A percentile compares a stretch with the other conserved stretches of the same genome.
Evolutionary conservation across 1,284 basidiomycete genomes (phyloP).

Genomic region (Papiliotrema fonsecae): DNA sequence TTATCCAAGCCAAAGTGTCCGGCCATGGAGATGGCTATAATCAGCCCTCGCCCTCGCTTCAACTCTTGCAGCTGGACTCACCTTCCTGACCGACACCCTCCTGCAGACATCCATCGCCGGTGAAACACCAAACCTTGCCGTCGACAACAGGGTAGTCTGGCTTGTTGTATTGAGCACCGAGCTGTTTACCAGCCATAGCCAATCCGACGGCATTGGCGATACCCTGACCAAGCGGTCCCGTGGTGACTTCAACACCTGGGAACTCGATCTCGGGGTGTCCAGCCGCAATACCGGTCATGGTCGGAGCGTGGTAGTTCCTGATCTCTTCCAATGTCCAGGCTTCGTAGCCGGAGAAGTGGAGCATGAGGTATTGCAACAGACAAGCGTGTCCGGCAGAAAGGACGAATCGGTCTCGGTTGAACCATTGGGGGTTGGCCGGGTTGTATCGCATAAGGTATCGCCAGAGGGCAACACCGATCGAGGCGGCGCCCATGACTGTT

Average conservation of each 20-base stretch:
- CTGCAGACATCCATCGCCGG: constrained; percentile 47
- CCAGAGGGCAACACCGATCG: constrained; percentile 38
- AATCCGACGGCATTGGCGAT: constrained; percentile 43
- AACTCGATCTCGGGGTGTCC: constrained; percentile 44
- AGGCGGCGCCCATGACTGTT: constrained; percentile 48
- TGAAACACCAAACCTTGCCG: constrained; percentile 44
- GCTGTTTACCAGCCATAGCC: constrained; percentile 40
- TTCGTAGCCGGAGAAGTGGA: constrained; percentile 43
- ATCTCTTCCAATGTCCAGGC: constrained; percentile 42
- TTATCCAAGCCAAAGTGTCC: constrained; percentile 45
- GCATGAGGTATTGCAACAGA: constrained; percentile 44
- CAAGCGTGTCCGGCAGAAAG: constrained; percentile 46
- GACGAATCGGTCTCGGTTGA: constrained; percentile 38
- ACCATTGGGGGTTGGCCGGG: constrained; percentile 38
- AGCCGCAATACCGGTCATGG: constrained; percentile 31
- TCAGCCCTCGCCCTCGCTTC: background rate
- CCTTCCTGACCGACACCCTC: constrained; percentile 46
- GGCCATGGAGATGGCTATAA: constrained; percentile 40
- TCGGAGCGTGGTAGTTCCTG: constrained; percentile 38
- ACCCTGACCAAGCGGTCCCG: constrained; percentile 38
- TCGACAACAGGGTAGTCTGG: constrained; percentile 31
- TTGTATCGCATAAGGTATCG: constrained; percentile 39
- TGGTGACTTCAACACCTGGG: constrained; percentile 25
- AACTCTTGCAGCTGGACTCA: constrained; percentile 19
- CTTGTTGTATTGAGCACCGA: constrained; percentile 38